Conservation (phyloP, 2,329 filamentous ascomycete species). For the Chlorencoelia australis region DNA sequence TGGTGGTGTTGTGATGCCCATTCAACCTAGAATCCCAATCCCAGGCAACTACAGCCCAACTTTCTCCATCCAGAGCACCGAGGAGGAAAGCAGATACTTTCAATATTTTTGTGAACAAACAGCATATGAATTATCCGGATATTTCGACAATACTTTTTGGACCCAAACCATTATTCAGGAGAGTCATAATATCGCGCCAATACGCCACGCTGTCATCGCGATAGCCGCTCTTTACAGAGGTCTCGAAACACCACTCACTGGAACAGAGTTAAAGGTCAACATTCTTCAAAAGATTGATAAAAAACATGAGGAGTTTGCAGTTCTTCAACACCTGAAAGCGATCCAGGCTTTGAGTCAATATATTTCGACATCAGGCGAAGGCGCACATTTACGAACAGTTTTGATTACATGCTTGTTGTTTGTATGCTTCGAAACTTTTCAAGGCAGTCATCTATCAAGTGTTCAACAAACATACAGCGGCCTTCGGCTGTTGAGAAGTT, state of each 20-base stretch:
- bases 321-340: constrained; percentile 48
- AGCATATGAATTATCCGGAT: constrained; percentile 52
- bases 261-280: constrained; percentile 22
- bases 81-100: constrained; percentile 49
- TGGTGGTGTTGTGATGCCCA: constrained; percentile 1
- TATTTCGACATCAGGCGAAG: constrained; percentile 33
- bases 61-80: constrained; percentile 38
- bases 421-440: constrained; percentile 24
- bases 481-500: constrained; percentile 40
- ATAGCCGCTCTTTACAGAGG: constrained; percentile 58
- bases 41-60: constrained; percentile 14
- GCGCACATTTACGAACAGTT: constrained; percentile 31
- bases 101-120: constrained; percentile 50
- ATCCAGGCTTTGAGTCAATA: constrained; percentile 40
- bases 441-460: constrained; percentile 44
- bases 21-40: constrained; percentile 25
- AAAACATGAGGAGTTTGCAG: constrained; percentile 48
- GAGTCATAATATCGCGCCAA: constrained; percentile 47
- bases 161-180: constrained; percentile 50
- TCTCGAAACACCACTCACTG: constrained; percentile 35
- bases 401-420: constrained; percentile 25
- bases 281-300: constrained; percentile 33
- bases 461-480: constrained; percentile 52
- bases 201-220: constrained; percentile 57
- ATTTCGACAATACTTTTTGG: constrained; percentile 57